Percentiles rank a stretch among this genome's conserved stretches.
Evolutionary conservation across 1,139 yeast genomes (phyloP).

Genomic region (Kodamaea sp.): DNA sequence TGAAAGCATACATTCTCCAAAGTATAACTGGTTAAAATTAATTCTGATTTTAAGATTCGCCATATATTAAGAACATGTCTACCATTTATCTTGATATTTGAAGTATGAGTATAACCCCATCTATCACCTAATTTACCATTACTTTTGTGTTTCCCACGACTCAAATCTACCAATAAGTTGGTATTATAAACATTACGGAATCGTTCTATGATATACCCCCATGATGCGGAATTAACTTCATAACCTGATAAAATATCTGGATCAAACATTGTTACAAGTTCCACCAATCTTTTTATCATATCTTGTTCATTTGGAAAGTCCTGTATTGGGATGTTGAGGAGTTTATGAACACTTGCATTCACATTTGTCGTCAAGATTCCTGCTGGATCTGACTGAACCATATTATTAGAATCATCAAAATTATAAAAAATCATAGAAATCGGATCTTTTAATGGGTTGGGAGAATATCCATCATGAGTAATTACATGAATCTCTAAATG

Average conservation of each 20-base stretch:
- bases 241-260: conserved; percentile 89
- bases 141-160: conserved; percentile 46
- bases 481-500: conserved; percentile 66
- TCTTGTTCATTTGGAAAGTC: conserved; percentile 49
- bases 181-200: conserved; percentile 42
- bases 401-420: conserved; percentile 44
- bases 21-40: conserved; percentile 63
- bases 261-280: conserved; percentile 60
- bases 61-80: conserved; percentile 82
- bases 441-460: conserved; percentile 66
- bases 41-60: conserved; percentile 65
- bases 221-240: conserved; percentile 74
- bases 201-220: conserved; percentile 87
- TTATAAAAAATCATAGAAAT: conserved; percentile 62
- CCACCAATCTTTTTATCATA: conserved; percentile 52
- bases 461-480: conserved; percentile 43
- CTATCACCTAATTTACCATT: conserved; percentile 60
- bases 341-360: conserved; percentile 11
- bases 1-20: conserved; percentile 75
- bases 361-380: conserved; percentile 27
- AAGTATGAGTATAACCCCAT: conserved; percentile 82
- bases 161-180: conserved; percentile 45
- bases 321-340: conserved; percentile 16
- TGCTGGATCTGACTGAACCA: conserved; percentile 18
- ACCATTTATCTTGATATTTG: conserved; percentile 67